Evolutionary conservation across 768 basidiomycete species (phyloP).

Genomic region (Galerina marginata): DNA sequence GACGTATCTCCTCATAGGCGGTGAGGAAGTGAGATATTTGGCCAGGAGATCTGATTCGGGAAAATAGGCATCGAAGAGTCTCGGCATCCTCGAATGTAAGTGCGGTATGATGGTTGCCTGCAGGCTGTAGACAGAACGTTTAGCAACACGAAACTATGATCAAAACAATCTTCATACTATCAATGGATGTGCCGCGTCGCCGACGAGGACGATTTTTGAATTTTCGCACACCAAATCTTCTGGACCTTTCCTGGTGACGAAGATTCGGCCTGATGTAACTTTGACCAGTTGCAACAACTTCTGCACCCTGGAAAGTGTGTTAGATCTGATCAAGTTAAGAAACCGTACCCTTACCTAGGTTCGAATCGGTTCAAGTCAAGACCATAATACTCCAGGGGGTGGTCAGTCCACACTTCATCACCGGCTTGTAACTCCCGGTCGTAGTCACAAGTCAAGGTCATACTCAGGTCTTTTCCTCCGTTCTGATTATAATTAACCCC

Average conservation of each 20-base stretch:
- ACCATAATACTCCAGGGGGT: conserved; percentile 7
- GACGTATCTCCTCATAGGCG: conserved; percentile 18
- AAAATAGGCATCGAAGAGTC: conserved; percentile 11
- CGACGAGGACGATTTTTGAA: conserved; percentile 14
- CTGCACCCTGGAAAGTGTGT: not conserved
- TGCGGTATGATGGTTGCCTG: conserved; percentile 13
- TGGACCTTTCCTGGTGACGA: conserved; percentile 3
- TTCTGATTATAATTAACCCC: conserved; percentile 1
- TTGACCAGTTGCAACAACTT: conserved; percentile 2
- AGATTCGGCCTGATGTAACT: not conserved
- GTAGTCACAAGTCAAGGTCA: conserved; percentile 7
- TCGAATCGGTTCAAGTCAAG: conserved; percentile 5
- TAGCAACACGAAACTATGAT: not conserved
- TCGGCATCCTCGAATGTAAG: conserved; percentile 13
- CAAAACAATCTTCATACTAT: conserved; percentile 2
- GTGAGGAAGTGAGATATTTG: conserved; percentile 18
- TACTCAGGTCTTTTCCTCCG: not conserved
- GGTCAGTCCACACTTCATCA: conserved; percentile 6
- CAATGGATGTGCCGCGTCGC: conserved; percentile 15
- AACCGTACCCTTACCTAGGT: not conserved
- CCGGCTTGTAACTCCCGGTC: not conserved
- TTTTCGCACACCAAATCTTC: conserved; percentile 9
- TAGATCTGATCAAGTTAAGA: not conserved
- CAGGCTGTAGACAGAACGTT: not conserved
- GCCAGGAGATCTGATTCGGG: conserved; percentile 6